Base-by-base conservation (phyloP, 768 basidiomycete species). In the Psilocybe azurescens region DNA sequence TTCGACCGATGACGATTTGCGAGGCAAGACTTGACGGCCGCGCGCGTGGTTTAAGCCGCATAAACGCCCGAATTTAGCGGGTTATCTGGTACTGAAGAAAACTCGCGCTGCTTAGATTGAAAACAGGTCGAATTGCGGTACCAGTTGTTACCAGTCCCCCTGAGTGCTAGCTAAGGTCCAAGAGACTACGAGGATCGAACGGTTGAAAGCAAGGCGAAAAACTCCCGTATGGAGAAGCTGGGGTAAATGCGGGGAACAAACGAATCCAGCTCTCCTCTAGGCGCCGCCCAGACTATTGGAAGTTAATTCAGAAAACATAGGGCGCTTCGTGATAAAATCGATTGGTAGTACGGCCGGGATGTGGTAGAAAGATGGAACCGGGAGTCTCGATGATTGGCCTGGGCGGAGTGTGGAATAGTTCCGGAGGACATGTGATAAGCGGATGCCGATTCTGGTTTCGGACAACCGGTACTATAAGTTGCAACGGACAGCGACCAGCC, bases 391-490 rank as follows among this genome's bases (percentile, higher is more conserved):
- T 24, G 10, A 50, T 44, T 44, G 41, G 41, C 41, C 41, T 44
- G 41, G 41, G 41, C 41, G 48, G 28, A 24, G 28, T 38, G 24
- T 49, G 47, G 56, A 47, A 58, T 36, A 33, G 24, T 28, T 50
- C 56, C 48, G 56, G 56, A 24, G 47, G 14, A 24, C 56, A 58
- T 58, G 56, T 58, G 56, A 58, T 58, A 58, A 58, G 44, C 47
- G 32, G 47, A 18, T 30, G 39, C 55, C 55, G 55, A 56, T 33
- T 24, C 24, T 30, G 30, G 13, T 36, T 50, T 58, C 56, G 56
- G 56, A 49, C 56, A 16, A 49, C 56, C 56, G 56, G 56, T 36
- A 8, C 3, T 46, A 48, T 58, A 49, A 47, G 44, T 36, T 32
- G 28, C 28, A 8, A 6, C 24, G 18, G 3, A 24, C 20, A 28